phyloP scores from a whole-genome alignment of 1,139 yeast genomes.

The Candida labiduridarum region DNA sequence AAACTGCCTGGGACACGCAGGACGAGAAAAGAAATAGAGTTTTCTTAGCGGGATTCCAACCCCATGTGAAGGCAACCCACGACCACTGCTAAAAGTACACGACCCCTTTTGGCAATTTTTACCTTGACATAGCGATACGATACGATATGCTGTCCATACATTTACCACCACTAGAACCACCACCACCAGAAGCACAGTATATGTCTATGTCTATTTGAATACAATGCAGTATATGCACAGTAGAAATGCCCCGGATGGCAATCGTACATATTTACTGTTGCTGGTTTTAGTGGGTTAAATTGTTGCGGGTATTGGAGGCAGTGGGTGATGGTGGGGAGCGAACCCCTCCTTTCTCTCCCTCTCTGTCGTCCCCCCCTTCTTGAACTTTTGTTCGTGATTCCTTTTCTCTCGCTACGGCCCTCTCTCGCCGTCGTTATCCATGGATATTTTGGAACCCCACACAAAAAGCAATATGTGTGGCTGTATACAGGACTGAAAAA shows the following conservation, averaged over 20 bases:
- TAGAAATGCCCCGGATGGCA: no score
- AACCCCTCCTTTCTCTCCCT: no score
- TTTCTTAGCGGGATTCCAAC: conserved; percentile 4
- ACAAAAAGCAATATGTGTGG: neutral
- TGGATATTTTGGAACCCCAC: neutral
- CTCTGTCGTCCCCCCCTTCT: no score
- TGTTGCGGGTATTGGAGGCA: no score
- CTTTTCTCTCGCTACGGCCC: neutral
- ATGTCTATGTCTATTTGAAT: no score
- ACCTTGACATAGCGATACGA: neutral
- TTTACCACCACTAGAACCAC: no score
- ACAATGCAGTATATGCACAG: no score
- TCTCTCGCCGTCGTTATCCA: conserved; percentile 2
- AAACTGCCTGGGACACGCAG: neutral
- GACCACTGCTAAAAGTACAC: neutral
- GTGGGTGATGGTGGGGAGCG: no score
- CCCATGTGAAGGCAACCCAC: conserved; percentile 1
- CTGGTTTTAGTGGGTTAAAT: no score
- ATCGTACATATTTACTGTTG: no score
- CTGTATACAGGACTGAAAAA: neutral
- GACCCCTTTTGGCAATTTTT: neutral
- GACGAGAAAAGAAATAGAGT: no score
- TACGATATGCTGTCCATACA: neutral
- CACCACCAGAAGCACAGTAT: no score
- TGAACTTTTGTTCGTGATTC: neutral